Conservation (phyloP, 768 basidiomycete genomes). For the Russula brevipes region DNA sequence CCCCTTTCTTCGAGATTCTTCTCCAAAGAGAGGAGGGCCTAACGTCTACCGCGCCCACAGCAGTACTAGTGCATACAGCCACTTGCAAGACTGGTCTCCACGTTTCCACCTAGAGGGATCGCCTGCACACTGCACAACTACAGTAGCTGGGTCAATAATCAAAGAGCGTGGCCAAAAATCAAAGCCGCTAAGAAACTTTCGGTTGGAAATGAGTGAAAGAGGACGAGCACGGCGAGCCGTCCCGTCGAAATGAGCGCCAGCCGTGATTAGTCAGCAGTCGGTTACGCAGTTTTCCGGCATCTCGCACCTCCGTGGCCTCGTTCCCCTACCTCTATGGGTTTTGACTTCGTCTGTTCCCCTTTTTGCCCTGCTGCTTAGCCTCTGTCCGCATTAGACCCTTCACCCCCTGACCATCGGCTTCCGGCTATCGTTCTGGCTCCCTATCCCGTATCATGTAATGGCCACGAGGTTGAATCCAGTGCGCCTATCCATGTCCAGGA, state of each 20-base stretch:
- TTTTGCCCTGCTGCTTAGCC: not conserved
- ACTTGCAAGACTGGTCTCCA: not conserved
- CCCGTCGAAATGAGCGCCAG: not conserved
- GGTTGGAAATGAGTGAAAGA: too few relatives aligned
- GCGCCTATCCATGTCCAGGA: not conserved
- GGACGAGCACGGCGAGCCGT: not conserved
- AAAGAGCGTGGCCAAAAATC: not conserved
- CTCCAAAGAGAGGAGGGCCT: too few relatives aligned
- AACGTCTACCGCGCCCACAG: too few relatives aligned
- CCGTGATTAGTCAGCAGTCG: too few relatives aligned
- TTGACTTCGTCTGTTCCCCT: not conserved
- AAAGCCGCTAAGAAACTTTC: not conserved
- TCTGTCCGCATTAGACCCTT: not conserved
- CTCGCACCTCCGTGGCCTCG: slow-evolving; percentile 2
- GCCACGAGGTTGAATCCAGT: slow-evolving; percentile 1
- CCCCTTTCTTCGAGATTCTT: too few relatives aligned
- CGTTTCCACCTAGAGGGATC: not conserved
- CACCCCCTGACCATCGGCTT: not conserved
- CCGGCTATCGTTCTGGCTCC: not conserved
- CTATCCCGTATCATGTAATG: not conserved
- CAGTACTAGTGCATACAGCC: not conserved
- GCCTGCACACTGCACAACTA: slow-evolving; percentile 1
- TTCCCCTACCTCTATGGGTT: not conserved
- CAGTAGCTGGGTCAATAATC: not conserved
- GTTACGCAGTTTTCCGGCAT: not conserved